phyloP scores from a whole-genome alignment of 306 rosid species.

The Trifolium dubium region DNA sequence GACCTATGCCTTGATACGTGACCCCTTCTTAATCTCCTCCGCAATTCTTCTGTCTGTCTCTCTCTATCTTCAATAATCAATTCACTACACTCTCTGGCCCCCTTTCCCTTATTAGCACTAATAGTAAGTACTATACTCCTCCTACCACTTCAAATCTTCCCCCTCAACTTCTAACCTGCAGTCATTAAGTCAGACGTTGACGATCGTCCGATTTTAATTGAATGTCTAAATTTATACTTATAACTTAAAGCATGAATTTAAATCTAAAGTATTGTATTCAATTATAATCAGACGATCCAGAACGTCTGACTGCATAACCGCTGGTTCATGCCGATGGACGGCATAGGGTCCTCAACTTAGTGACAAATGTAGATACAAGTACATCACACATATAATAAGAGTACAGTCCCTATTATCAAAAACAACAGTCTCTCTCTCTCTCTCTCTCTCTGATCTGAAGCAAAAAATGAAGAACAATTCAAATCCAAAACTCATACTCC shows the following conservation, averaged over 20 bases:
- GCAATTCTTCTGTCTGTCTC: neutral
- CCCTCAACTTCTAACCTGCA: neutral
- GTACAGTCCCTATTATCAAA: neutral
- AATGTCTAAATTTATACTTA: too few species aligned
- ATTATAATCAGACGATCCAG: too few species aligned
- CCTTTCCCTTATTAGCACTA: neutral
- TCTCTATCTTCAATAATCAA: neutral
- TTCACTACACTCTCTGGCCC: neutral
- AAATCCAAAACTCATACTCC: slow-evolving; percentile 70
- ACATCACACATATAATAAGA: too few species aligned
- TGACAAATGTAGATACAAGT: too few species aligned
- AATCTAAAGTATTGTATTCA: too few species aligned
- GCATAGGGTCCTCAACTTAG: too few species aligned
- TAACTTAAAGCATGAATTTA: too few species aligned
- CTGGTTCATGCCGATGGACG: too few species aligned
- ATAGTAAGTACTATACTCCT: neutral
- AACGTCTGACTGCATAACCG: too few species aligned
- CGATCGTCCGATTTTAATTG: too few species aligned
- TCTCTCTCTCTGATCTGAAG: neutral
- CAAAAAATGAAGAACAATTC: slow-evolving; percentile 57
- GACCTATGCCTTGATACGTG: slow-evolving; percentile 3
- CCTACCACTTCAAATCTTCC: neutral
- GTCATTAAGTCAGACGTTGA: too few species aligned
- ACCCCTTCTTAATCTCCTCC: slow-evolving; percentile 16
- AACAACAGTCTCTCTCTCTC: neutral